These are phyloP conservation scores for Solanum peruvianum DNA, from an alignment of 257 asterid species.

Conservation along the genomic window DNA sequence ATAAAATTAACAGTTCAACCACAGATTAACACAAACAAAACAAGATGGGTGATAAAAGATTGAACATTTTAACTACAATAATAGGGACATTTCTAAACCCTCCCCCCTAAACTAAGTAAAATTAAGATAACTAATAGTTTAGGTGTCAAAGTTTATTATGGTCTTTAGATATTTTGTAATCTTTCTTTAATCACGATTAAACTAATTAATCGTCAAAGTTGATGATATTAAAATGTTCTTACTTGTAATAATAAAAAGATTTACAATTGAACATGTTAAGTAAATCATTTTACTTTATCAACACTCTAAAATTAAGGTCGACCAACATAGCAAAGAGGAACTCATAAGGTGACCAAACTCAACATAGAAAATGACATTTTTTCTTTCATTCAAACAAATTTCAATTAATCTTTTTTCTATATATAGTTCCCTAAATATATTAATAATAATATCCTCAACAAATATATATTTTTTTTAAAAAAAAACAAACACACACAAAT, in stretches of 20 bases:
- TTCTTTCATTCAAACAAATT: background rate
- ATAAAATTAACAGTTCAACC: background rate
- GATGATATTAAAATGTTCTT: background rate
- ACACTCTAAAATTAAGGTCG: slow-evolving; percentile 55
- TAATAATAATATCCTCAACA: background rate
- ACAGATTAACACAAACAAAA: background rate
- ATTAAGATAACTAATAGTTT: too few species aligned
- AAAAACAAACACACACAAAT: background rate
- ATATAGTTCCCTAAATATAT: slow-evolving; percentile 3
- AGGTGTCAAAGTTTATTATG: too few species aligned
- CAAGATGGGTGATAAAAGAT: background rate
- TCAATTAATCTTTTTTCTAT: background rate
- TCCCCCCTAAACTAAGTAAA: too few species aligned
- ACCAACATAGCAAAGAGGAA: slow-evolving; percentile 21
- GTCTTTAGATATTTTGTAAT: too few species aligned
- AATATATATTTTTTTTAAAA: background rate
- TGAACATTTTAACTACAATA: background rate
- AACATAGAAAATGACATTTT: background rate
- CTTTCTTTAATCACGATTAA: background rate
- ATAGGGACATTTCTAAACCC: background rate
- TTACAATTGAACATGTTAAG: background rate
- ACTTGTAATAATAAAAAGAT: background rate
- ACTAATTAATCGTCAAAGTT: too few species aligned
- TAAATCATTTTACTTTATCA: slow-evolving; percentile 29
- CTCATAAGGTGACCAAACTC: slow-evolving; percentile 9